phyloP scores from a whole-genome alignment of 305 asterid genomes.

The Ruellia speciosa region DNA sequence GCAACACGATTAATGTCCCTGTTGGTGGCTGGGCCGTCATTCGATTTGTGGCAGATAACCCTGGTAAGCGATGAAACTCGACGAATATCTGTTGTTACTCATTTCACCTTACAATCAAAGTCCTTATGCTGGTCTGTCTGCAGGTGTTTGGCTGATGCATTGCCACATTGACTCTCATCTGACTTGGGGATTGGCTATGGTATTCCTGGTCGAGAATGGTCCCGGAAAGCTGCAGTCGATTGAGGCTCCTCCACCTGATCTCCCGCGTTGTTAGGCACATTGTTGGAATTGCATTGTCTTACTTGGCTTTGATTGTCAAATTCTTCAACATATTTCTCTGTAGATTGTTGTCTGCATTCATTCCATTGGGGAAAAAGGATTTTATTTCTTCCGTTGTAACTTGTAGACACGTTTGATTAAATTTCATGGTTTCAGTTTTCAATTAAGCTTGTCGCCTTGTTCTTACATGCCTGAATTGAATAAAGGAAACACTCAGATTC shows the following conservation, averaged over 20 bases:
- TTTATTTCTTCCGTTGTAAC: no score
- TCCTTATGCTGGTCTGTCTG: conserved; percentile 7
- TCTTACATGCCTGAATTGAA: no score
- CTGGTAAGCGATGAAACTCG: conserved; percentile 35
- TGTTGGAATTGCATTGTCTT: not conserved
- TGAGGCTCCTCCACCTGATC: conserved; percentile 49
- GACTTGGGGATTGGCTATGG: conserved; percentile 45
- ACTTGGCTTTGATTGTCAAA: not conserved
- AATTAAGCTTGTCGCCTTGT: no score
- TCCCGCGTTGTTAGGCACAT: conserved; percentile 39
- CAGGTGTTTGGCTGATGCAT: conserved; percentile 59
- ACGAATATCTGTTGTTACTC: not conserved
- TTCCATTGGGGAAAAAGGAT: no score
- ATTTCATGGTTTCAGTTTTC: no score
- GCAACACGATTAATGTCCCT: conserved; percentile 67
- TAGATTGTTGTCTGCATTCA: no score
- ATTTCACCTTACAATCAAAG: not conserved
- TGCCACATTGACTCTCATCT: conserved; percentile 57
- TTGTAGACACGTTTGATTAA: no score
- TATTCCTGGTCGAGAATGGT: conserved; percentile 48
- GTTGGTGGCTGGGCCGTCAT: conserved; percentile 80
- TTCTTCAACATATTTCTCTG: no score
- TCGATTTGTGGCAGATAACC: conserved; percentile 74
- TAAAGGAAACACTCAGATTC: no score
- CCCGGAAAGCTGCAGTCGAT: conserved; percentile 35